Evolutionary conservation across 805 yeast genomes (phyloP), one percentile per base, ranked within the genome.

Genomic region (Alloascoidea hylecoeti): DNA sequence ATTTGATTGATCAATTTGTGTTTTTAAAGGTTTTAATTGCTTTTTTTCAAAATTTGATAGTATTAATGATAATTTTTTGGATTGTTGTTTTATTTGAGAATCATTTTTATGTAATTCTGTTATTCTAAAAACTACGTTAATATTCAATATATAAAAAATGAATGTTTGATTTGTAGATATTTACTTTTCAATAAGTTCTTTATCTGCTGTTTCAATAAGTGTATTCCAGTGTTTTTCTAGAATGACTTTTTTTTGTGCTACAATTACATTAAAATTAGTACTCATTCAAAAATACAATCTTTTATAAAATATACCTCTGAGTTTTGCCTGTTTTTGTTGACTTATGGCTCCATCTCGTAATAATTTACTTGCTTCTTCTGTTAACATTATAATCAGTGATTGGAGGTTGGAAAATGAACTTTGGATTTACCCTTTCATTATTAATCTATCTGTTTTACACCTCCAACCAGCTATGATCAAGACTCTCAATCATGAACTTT

Each of bases 81-180:
- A 23, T n/a, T 23, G 30, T 9, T 23, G 30, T 9, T 9, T n/a
- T 9, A 23, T 23, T 23, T 23, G 30, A 9, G 30, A 9, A 18
- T 40, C 37, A 28, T 41, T 48, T 13, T 42, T 50, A 27, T 41
- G 46, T n/a, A 52, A 37, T 38, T 44, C 49, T 5, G 23, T 39
- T 39, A 47, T 45, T 23, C 30, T 23, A 23, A 23, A n/a, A n/a
- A n/a, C n/a, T n/a, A n/a, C n/a, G n/a, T 23, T 23, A n/a, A 23
- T 9, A 23, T 23, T 9, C 9, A 23, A 9, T n/a, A 23, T 9
- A 23, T 23, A 23, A 9, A 23, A 23, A n/a, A n/a, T 23, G 9
- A 23, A 23, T 9, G 9, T 9, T 23, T 23, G n/a, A 9, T n/a
- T 23, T 23, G 30, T 9, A n/a, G n/a, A 23, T 23, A 23, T n/a